phyloP scores from a whole-genome alignment of 2,329 filamentous ascomycete genomes.

The Pseudogymnoascus sp. region DNA sequence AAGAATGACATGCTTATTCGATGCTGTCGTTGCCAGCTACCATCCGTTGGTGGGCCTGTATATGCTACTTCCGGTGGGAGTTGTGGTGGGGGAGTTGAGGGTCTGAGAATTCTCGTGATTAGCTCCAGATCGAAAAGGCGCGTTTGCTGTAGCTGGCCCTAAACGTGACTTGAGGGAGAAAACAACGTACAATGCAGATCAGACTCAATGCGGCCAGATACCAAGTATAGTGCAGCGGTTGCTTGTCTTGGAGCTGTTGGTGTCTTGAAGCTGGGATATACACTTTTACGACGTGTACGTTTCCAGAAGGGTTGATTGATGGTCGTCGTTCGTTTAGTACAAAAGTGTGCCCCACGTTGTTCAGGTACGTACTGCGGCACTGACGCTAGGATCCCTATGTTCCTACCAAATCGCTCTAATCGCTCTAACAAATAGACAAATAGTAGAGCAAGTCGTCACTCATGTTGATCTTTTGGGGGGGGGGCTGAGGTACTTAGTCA shows the following conservation, averaged over 20 bases:
- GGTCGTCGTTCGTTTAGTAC: conserved; percentile 6
- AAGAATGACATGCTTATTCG: conserved; percentile 73
- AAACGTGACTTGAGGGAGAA: background rate
- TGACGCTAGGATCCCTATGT: background rate
- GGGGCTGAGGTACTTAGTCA: background rate
- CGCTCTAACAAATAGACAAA: background rate
- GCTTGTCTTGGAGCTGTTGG: background rate
- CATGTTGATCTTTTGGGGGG: background rate
- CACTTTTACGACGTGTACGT: conserved; percentile 3
- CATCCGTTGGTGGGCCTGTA: conserved; percentile 1
- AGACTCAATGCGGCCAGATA: conserved; percentile 4
- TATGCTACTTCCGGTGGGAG: conserved; percentile 2
- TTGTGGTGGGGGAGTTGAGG: conserved; percentile 1
- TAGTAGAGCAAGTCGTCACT: background rate
- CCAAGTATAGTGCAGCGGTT: background rate
- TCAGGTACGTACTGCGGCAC: background rate
- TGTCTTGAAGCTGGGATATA: background rate
- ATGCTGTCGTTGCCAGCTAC: background rate
- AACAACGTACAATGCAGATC: conserved; percentile 1
- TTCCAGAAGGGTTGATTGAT: conserved; percentile 7
- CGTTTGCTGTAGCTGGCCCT: background rate
- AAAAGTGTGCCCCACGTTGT: conserved; percentile 5
- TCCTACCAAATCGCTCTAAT: background rate
- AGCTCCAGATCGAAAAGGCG: conserved; percentile 6
- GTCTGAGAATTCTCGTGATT: conserved; percentile 2